Conservation (phyloP, 1,139 yeast species). For the Geotrichum klebahnii region DNA sequence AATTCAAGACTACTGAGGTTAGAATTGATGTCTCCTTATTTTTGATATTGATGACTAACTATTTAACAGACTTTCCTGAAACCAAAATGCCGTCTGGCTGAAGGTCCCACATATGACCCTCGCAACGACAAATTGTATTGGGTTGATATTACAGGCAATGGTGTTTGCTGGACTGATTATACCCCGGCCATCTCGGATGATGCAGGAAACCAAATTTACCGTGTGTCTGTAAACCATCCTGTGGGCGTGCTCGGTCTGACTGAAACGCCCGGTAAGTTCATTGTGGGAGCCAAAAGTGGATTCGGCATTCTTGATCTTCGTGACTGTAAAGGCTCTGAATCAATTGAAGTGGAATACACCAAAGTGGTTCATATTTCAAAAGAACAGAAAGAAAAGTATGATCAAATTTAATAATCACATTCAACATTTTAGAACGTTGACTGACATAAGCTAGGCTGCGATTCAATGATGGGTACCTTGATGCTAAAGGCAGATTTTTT, state of each 20-base stretch:
- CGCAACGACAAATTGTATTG: conserved; percentile 32
- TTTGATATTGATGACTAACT: too few species aligned
- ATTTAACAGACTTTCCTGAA: conserved; percentile 31
- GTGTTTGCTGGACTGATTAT: conserved; percentile 33
- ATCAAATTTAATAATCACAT: background rate
- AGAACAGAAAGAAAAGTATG: background rate
- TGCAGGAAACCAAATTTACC: background rate
- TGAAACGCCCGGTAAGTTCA: conserved; percentile 30
- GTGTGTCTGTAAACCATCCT: conserved; percentile 26
- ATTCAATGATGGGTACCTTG: conserved; percentile 39
- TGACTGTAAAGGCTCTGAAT: conserved; percentile 25
- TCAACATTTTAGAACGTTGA: too few species aligned
- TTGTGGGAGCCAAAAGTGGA: conserved; percentile 36
- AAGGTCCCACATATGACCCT: conserved; percentile 38
- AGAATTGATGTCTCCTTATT: too few species aligned
- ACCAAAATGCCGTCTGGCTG: conserved; percentile 33
- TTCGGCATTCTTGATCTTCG: conserved; percentile 33
- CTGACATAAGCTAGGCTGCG: conserved; percentile 26
- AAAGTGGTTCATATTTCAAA: conserved; percentile 22
- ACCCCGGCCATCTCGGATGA: conserved; percentile 26
- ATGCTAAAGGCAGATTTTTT: conserved; percentile 38
- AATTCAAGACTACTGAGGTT: too few species aligned
- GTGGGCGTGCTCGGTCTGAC: conserved; percentile 38
- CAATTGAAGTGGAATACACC: conserved; percentile 23
- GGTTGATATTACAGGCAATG: conserved; percentile 36